Evolutionary conservation across 148 eudicot species (phyloP).

Genomic region (Cornus florida): DNA sequence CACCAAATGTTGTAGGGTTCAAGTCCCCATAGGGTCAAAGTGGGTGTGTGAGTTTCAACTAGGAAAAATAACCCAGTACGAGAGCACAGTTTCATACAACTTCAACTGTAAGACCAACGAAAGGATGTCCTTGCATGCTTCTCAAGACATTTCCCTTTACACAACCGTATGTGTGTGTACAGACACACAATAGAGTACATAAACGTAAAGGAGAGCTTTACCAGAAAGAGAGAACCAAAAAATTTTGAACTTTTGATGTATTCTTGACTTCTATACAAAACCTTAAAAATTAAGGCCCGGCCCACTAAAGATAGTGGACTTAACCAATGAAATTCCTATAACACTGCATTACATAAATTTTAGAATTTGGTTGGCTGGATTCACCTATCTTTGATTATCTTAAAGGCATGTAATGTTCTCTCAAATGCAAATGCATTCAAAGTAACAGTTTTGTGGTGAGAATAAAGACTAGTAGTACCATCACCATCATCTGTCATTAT

Average conservation of each 20-base stretch:
- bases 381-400: not conserved
- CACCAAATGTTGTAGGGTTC: not conserved
- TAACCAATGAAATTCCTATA: not conserved
- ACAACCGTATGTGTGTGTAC: not conserved
- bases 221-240: no score
- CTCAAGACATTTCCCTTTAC: not conserved
- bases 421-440: not conserved
- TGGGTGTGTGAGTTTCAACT: no score
- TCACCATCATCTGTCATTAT: not conserved
- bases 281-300: not conserved
- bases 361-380: not conserved
- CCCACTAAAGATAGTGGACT: not conserved
- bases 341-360: not conserved
- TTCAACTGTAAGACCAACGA: not conserved
- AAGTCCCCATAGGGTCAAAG: no score
- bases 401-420: not conserved
- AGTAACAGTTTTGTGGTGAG: not conserved
- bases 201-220: not conserved
- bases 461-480: not conserved
- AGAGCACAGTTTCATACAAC: not conserved
- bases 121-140: not conserved
- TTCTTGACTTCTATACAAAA: no score
- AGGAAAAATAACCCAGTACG: not conserved
- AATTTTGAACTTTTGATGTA: no score
- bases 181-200: not conserved